Percentiles rank a stretch among this genome's conserved stretches.
phyloP scores from a whole-genome alignment of 2,329 filamentous ascomycete species.

The Pseudocercospora musae region DNA sequence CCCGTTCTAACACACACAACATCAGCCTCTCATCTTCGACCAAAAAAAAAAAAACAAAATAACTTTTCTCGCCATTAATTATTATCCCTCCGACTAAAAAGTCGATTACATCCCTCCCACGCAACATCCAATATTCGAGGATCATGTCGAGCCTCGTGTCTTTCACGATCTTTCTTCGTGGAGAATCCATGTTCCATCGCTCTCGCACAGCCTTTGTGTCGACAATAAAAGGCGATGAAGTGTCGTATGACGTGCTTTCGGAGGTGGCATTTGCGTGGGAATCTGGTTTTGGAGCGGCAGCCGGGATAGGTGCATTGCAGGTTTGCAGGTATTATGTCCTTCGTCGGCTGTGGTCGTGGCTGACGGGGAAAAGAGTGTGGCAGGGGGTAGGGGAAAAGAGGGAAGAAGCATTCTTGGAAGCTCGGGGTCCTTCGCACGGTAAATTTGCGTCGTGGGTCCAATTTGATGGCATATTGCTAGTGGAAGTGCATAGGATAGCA shows the following conservation, averaged over 20 bases:
- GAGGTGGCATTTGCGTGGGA: conserved; percentile 8
- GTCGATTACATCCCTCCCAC: background rate
- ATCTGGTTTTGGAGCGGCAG: background rate
- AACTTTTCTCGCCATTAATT: too few relatives aligned
- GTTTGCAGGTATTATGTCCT: too few relatives aligned
- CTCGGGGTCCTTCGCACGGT: too few relatives aligned
- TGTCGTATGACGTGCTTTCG: background rate
- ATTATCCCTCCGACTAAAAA: background rate
- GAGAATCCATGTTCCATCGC: background rate
- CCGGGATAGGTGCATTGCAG: background rate
- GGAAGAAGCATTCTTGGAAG: too few relatives aligned
- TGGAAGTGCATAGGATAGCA: background rate
- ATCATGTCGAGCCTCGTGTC: background rate
- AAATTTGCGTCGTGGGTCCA: too few relatives aligned
- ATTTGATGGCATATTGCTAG: background rate
- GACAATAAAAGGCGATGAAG: background rate
- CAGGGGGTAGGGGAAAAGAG: too few relatives aligned
- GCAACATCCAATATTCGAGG: background rate
- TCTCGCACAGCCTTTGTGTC: background rate
- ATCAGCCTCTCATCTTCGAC: too few relatives aligned
- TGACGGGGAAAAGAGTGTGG: too few relatives aligned
- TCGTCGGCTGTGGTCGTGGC: too few relatives aligned
- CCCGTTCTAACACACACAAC: too few relatives aligned
- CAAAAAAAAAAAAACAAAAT: too few relatives aligned
- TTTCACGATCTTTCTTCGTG: background rate